A percentile compares a stretch with the other conserved stretches of the same genome.
These are phyloP conservation scores for Backusella macrospora DNA, from an alignment of 192 early-diverging fungal species.

Conservation along the genomic window DNA sequence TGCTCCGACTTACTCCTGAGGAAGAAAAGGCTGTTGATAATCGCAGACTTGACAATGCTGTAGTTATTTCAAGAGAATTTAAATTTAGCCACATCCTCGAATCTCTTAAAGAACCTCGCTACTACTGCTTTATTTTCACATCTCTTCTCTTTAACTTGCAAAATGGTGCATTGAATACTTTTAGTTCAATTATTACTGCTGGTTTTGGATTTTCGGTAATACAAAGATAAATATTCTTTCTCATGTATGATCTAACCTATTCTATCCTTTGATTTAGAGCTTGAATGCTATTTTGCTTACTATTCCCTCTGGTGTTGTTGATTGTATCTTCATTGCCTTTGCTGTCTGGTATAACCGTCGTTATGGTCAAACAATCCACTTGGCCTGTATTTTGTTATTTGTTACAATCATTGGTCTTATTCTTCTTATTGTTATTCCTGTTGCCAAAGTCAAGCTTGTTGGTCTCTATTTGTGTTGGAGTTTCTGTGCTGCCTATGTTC, in stretches of 20 bases:
- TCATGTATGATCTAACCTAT: constrained; percentile 10
- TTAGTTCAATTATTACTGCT: constrained; percentile 24
- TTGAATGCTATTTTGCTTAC: constrained; percentile 30
- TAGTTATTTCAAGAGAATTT: constrained; percentile 22
- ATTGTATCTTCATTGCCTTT: constrained; percentile 24
- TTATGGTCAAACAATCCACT: constrained; percentile 27
- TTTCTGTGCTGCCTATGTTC: constrained; percentile 21
- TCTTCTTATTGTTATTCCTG: constrained; percentile 27
- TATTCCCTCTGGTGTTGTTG: constrained; percentile 27
- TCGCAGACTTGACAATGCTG: constrained; percentile 28
- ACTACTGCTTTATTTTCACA: constrained; percentile 23
- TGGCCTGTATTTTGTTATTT: constrained; percentile 3
- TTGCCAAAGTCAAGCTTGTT: constrained; percentile 20
- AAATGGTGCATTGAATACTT: constrained; percentile 33
- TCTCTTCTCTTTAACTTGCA: constrained; percentile 29
- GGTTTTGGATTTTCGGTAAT: constrained; percentile 37
- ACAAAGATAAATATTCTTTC: background rate
- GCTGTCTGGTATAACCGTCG: constrained; percentile 29
- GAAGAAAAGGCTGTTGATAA: constrained; percentile 21
- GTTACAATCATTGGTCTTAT: constrained; percentile 33
- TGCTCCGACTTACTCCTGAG: constrained; percentile 17
- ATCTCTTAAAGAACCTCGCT: constrained; percentile 28
- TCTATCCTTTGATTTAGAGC: constrained; percentile 16
- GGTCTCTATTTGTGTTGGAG: constrained; percentile 35
- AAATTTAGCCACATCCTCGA: constrained; percentile 32